Percentiles rank a stretch among this genome's conserved stretches.
Conservation (phyloP, 192 early-diverging fungal species). For the Mortierella claussenii region DNA sequence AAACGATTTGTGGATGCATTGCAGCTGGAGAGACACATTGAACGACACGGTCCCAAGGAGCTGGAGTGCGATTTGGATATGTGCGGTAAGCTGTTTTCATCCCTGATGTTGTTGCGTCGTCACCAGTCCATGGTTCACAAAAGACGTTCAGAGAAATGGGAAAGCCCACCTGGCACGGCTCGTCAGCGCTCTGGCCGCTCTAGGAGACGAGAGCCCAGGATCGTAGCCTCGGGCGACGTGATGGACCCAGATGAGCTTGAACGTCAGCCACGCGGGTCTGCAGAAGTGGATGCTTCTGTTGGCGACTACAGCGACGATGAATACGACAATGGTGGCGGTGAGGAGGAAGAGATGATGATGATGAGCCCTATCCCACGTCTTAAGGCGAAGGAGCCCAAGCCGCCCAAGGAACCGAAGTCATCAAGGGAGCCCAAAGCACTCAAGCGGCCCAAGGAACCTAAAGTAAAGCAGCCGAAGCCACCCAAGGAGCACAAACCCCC, state of each 20-base stretch:
- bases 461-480: too few species aligned
- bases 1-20: constrained; percentile 51
- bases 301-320: constrained; percentile 26
- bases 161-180: constrained; percentile 40
- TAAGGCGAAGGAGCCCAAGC: constrained; percentile 2
- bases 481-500: constrained; percentile 14
- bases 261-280: constrained; percentile 2
- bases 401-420: constrained; percentile 8
- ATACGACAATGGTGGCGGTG: constrained; percentile 17
- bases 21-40: constrained; percentile 43
- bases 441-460: constrained; percentile 7
- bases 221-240: constrained; percentile 52
- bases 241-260: constrained; percentile 34
- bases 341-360: constrained; percentile 16
- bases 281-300: constrained; percentile 24
- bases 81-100: constrained; percentile 48
- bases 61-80: constrained; percentile 47
- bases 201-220: constrained; percentile 42
- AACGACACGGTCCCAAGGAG: constrained; percentile 50
- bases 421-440: constrained; percentile 13
- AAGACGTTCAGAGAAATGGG: constrained; percentile 50
- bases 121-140: constrained; percentile 55
- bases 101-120: constrained; percentile 46
- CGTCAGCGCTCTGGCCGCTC: constrained; percentile 45
- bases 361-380: not conserved